phyloP scores from a whole-genome alignment of 768 basidiomycete species.

The Daedalea quercina region DNA sequence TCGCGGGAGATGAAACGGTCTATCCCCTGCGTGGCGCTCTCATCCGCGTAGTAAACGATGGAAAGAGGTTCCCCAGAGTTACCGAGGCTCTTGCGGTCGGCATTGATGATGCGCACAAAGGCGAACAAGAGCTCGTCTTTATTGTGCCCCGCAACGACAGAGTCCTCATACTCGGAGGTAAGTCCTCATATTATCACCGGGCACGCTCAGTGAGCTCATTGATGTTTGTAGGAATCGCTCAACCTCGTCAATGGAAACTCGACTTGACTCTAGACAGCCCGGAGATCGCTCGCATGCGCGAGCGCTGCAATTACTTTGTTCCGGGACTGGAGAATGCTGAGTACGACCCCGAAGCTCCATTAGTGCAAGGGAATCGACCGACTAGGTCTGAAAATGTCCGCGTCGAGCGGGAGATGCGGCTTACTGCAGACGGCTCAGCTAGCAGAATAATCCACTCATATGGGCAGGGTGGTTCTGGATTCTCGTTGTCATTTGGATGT shows the following conservation, averaged over 20 bases:
- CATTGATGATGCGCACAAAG: conserved; percentile 2
- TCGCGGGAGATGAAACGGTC: conserved; percentile 27
- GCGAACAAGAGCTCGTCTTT: conserved; percentile 24
- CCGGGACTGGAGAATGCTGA: conserved; percentile 13
- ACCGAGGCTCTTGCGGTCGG: conserved; percentile 25
- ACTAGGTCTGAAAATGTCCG: conserved; percentile 13
- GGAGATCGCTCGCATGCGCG: conserved; percentile 13
- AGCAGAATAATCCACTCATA: conserved; percentile 18
- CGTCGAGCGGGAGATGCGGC: conserved; percentile 12
- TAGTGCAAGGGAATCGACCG: conserved; percentile 16
- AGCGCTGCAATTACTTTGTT: conserved; percentile 13
- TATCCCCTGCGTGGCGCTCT: conserved; percentile 33
- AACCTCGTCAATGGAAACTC: conserved; percentile 12
- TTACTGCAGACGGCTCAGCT: not conserved
- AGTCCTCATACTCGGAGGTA: conserved; percentile 25
- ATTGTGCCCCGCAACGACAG: conserved; percentile 27
- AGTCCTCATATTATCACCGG: too few relatives aligned
- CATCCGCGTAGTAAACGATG: conserved; percentile 25
- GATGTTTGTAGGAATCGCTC: conserved; percentile 4
- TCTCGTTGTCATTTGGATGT: conserved; percentile 18
- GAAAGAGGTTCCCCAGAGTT: conserved; percentile 28
- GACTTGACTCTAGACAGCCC: conserved; percentile 16
- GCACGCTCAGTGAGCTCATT: too few relatives aligned
- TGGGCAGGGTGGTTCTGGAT: conserved; percentile 17
- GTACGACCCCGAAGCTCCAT: conserved; percentile 9